Conservation (phyloP, 345 rosid species). For the Litchi chinensis region DNA sequence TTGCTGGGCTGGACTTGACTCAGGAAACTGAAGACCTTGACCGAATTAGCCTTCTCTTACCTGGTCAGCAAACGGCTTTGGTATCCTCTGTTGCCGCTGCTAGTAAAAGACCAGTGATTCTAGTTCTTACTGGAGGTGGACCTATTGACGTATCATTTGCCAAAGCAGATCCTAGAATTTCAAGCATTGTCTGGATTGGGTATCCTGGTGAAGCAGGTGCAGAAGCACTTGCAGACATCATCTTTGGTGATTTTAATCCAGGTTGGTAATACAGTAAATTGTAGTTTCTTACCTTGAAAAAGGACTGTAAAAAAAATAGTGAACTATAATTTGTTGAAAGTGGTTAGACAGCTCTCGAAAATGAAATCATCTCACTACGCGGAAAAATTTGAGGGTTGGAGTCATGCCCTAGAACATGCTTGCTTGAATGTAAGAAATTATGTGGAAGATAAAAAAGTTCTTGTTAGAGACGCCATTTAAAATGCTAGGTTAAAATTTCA, state of each 20-base stretch:
- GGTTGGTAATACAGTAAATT: conserved; percentile 44
- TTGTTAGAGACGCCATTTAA: background rate
- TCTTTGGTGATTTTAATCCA: conserved; percentile 88
- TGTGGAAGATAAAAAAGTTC: background rate
- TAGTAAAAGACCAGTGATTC: conserved; percentile 71
- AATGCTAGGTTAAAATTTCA: background rate
- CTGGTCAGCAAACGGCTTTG: conserved; percentile 77
- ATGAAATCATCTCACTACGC: conserved; percentile 1
- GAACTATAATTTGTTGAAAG: conserved; percentile 4
- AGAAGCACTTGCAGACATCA: conserved; percentile 73
- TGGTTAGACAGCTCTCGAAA: background rate
- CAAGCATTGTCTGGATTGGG: conserved; percentile 88
- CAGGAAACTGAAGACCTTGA: conserved; percentile 92
- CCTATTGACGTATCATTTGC: conserved; percentile 88
- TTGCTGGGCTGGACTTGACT: conserved; percentile 78
- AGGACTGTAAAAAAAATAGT: background rate
- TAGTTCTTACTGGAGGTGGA: conserved; percentile 94
- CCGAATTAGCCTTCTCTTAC: conserved; percentile 79
- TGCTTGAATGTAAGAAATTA: background rate
- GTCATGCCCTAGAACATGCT: conserved; percentile 2
- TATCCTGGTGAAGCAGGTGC: conserved; percentile 96
- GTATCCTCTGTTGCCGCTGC: conserved; percentile 64
- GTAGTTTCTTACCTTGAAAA: background rate
- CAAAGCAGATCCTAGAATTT: conserved; percentile 50
- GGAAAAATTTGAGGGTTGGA: conserved; percentile 10